These are phyloP conservation scores for Phytophthora uliginosa DNA, from an alignment of 352 stramenopile species.

Conservation along the genomic window DNA sequence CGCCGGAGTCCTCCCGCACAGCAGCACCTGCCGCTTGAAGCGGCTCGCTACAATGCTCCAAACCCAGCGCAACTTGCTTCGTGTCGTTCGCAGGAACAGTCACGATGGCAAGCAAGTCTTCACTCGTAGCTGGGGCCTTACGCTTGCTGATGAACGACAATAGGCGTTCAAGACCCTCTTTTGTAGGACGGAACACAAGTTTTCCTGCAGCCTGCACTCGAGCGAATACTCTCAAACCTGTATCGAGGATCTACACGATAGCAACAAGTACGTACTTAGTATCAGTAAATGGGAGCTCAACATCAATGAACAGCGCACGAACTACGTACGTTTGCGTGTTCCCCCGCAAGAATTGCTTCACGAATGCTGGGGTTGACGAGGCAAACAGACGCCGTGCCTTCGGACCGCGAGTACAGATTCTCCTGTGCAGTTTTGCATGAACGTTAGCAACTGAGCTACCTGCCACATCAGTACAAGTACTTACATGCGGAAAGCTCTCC, in stretches of 20 bases:
- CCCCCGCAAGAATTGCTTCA: slow-evolving; percentile 62
- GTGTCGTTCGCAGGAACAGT: slow-evolving; percentile 25
- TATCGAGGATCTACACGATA: slow-evolving; percentile 80
- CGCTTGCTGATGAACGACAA: slow-evolving; percentile 89
- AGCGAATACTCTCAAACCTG: slow-evolving; percentile 90
- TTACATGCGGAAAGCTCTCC: slow-evolving; percentile 64
- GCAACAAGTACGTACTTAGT: not conserved
- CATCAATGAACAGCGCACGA: not conserved
- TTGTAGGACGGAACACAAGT: slow-evolving; percentile 78
- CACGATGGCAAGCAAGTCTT: slow-evolving; percentile 37
- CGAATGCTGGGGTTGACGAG: slow-evolving; percentile 69
- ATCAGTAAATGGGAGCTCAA: not conserved
- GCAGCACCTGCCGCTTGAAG: slow-evolving; percentile 42
- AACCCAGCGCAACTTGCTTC: slow-evolving; percentile 42
- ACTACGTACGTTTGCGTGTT: slow-evolving; percentile 48
- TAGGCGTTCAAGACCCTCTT: slow-evolving; percentile 82
- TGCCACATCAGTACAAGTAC: slow-evolving; percentile 4
- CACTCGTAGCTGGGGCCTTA: slow-evolving; percentile 20
- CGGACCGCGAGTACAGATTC: slow-evolving; percentile 71
- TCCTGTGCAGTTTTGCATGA: slow-evolving; percentile 35
- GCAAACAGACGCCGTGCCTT: slow-evolving; percentile 71
- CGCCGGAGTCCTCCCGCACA: slow-evolving; percentile 46
- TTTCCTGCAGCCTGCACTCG: slow-evolving; percentile 59
- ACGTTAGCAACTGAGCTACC: not conserved
- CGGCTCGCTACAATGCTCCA: slow-evolving; percentile 41